phyloP scores from a whole-genome alignment of 805 yeast genomes.

The Henningerozyma blattae region DNA sequence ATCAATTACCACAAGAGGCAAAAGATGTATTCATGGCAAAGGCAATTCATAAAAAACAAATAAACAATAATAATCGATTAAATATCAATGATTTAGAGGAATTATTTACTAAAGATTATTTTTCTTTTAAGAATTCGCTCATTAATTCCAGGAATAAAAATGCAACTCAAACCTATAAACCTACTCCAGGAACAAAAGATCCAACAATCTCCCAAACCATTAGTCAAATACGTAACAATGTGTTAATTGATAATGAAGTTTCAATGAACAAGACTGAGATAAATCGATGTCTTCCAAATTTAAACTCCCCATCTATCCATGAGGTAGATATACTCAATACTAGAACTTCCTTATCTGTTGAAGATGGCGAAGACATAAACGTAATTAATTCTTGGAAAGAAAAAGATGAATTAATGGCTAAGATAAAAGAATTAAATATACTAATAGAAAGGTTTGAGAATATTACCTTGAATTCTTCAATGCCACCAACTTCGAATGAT shows the following conservation, averaged over 20 bases:
- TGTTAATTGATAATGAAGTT: constrained; percentile 2
- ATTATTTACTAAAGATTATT: constrained; percentile 1
- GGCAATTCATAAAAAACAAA: constrained; percentile 1
- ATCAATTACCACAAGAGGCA: constrained; percentile 5
- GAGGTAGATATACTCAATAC: constrained; percentile 1
- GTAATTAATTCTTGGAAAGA: constrained; percentile 2
- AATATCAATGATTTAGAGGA: constrained; percentile 2
- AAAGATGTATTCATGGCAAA: constrained; percentile 5
- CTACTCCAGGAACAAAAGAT: constrained; percentile 1
- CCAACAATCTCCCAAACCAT: constrained; percentile 3
- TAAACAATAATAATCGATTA: neutral
- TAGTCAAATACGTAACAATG: constrained; percentile 4
- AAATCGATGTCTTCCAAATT: neutral
- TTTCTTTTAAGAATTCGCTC: constrained; percentile 3
- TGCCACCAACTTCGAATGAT: neutral
- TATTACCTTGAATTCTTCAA: neutral
- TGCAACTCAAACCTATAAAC: constrained; percentile 3
- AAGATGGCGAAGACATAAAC: constrained; percentile 1
- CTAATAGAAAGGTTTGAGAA: constrained; percentile 1
- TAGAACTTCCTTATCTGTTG: neutral
- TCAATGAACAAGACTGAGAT: constrained; percentile 3
- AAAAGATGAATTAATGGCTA: neutral
- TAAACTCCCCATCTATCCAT: neutral
- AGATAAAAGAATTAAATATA: constrained; percentile 1
- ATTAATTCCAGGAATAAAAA: constrained; percentile 3